These are phyloP conservation scores for Uronychia setigera DNA, from an alignment of 73 alveolate species.

Conservation along the genomic window DNA sequence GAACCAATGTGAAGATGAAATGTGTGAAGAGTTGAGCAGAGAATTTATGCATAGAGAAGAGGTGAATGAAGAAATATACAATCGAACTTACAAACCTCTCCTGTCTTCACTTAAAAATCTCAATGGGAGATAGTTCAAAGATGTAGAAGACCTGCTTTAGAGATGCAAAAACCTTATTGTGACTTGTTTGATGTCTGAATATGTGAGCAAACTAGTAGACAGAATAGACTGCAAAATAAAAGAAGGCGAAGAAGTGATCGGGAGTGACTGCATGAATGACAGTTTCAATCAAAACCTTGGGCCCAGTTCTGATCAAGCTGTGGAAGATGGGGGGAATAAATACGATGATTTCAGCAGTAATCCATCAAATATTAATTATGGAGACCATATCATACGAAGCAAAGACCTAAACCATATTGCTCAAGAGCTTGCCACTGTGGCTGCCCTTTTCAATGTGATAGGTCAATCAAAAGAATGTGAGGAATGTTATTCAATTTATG, in stretches of 20 bases:
- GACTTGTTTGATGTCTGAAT: not conserved
- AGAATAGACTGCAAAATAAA: too few relatives aligned
- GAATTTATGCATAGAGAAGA: not conserved
- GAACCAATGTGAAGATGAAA: not conserved
- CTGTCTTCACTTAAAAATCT: not conserved
- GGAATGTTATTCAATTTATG: not conserved
- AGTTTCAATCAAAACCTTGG: too few relatives aligned
- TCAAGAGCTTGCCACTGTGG: not conserved
- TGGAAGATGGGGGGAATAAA: too few relatives aligned
- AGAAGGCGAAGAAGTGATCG: too few relatives aligned
- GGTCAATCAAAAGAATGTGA: not conserved
- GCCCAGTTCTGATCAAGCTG: too few relatives aligned
- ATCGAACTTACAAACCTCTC: not conserved
- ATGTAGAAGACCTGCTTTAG: not conserved
- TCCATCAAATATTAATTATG: too few relatives aligned
- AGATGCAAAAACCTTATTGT: not conserved
- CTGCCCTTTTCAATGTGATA: not conserved
- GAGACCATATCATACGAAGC: not conserved
- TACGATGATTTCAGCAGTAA: too few relatives aligned
- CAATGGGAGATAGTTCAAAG: not conserved
- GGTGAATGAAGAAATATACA: not conserved
- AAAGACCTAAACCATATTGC: not conserved
- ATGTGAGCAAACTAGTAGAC: not conserved
- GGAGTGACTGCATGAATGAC: too few relatives aligned
- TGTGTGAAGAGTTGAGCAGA: not conserved